Conservation (phyloP, 371 early-diverging fungal species). For the Entomophthora muscae region DNA sequence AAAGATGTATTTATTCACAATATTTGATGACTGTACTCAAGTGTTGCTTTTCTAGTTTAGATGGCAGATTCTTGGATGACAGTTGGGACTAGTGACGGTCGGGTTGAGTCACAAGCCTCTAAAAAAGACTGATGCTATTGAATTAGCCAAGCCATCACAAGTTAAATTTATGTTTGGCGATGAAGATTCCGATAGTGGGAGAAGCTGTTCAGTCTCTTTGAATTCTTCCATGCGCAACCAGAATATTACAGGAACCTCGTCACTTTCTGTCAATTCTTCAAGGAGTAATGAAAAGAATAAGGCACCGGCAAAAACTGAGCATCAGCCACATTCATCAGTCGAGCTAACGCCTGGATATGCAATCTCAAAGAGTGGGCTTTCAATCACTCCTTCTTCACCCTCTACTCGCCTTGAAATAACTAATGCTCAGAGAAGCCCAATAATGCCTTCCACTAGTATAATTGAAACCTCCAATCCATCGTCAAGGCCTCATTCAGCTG, state of each 20-base stretch:
- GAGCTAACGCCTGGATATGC: neutral
- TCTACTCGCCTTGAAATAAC: neutral
- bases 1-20: neutral
- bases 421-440: neutral
- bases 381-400: neutral
- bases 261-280: neutral
- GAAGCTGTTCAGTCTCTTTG: neutral
- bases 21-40: too few relatives aligned
- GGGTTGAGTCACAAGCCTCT: neutral
- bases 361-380: neutral
- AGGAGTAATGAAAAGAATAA: neutral
- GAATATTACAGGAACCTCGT: neutral
- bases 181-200: neutral
- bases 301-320: neutral
- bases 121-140: neutral
- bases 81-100: neutral
- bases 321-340: neutral
- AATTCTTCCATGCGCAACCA: neutral
- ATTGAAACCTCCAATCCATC: neutral
- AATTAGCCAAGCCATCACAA: neutral
- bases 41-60: too few relatives aligned
- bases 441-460: neutral
- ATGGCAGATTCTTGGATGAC: conserved; percentile 1
- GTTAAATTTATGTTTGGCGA: conserved; percentile 5
- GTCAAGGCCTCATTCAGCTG: neutral